These are phyloP conservation scores for Hypoxylon perforatum DNA, from an alignment of 495 filamentous ascomycete species.

Conservation along the genomic window DNA sequence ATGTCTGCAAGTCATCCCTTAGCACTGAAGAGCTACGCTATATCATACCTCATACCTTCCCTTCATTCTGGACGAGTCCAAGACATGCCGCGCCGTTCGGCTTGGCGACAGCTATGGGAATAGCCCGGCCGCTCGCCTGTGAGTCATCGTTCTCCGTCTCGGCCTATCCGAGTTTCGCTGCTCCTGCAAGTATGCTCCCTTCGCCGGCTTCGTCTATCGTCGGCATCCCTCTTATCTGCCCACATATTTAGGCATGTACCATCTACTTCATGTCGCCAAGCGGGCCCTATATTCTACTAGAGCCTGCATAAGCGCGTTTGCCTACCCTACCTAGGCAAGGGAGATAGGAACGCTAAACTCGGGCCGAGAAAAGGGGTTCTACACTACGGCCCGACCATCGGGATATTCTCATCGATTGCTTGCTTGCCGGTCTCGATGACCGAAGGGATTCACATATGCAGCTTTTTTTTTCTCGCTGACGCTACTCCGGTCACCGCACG, in stretches of 20 bases:
- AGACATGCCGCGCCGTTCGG: neutral
- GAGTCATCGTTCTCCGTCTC: neutral
- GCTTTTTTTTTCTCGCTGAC: neutral
- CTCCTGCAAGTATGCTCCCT: too few species aligned
- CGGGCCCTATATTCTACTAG: too few species aligned
- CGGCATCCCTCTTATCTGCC: too few species aligned
- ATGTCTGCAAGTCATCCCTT: neutral
- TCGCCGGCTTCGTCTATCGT: too few species aligned
- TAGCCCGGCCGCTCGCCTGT: neutral
- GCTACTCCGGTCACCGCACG: neutral
- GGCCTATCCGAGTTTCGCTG: too few species aligned
- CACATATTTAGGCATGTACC: too few species aligned
- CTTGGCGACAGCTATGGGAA: neutral
- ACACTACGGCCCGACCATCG: slow-evolving; percentile 19
- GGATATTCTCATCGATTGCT: too few species aligned
- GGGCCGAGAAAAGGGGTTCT: slow-evolving; percentile 7
- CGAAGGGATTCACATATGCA: neutral
- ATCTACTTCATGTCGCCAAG: too few species aligned
- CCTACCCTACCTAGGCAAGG: neutral
- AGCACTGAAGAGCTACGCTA: neutral
- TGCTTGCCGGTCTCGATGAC: neutral
- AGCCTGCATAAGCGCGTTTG: neutral
- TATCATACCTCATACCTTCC: neutral
- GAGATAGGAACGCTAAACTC: neutral
- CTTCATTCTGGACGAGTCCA: neutral